Percentiles rank a stretch among this genome's conserved stretches.
phyloP scores from a whole-genome alignment of 1,139 yeast species.

The Suhomyces bolitotheri region DNA sequence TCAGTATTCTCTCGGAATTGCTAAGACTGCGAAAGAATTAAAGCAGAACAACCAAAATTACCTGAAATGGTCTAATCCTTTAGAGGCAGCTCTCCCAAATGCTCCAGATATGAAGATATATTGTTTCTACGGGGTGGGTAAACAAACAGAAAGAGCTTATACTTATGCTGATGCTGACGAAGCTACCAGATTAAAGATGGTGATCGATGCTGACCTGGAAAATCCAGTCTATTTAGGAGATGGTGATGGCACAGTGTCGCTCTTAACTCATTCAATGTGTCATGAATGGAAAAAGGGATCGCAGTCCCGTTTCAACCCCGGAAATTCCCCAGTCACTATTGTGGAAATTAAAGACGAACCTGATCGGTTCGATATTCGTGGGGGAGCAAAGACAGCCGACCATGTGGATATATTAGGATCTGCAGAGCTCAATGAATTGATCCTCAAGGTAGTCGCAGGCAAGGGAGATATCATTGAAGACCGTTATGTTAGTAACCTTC shows the following conservation, averaged over 20 bases:
- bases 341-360: slow-evolving; percentile 95
- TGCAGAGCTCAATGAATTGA: slow-evolving; percentile 84
- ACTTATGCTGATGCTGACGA: slow-evolving; percentile 69
- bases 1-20: slow-evolving; percentile 79
- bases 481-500: slow-evolving; percentile 58
- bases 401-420: slow-evolving; percentile 96
- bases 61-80: slow-evolving; percentile 87
- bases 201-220: slow-evolving; percentile 60
- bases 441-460: slow-evolving; percentile 82
- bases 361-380: slow-evolving; percentile 87
- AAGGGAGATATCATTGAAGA: slow-evolving; percentile 65
- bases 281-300: slow-evolving; percentile 82
- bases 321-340: slow-evolving; percentile 63
- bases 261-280: slow-evolving; percentile 73
- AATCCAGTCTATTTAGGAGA: slow-evolving; percentile 78
- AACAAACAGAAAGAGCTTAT: slow-evolving; percentile 92
- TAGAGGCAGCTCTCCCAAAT: slow-evolving; percentile 85
- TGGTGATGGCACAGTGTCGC: slow-evolving; percentile 94
- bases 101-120: slow-evolving; percentile 91
- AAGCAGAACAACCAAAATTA: slow-evolving; percentile 63
- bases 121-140: slow-evolving; percentile 94
- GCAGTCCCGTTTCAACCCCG: slow-evolving; percentile 77
- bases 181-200: slow-evolving; percentile 55
- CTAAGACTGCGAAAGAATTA: slow-evolving; percentile 60
- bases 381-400: slow-evolving; percentile 97